phyloP scores from a whole-genome alignment of 1,139 yeast genomes.

The Wickerhamiella pararugosa region DNA sequence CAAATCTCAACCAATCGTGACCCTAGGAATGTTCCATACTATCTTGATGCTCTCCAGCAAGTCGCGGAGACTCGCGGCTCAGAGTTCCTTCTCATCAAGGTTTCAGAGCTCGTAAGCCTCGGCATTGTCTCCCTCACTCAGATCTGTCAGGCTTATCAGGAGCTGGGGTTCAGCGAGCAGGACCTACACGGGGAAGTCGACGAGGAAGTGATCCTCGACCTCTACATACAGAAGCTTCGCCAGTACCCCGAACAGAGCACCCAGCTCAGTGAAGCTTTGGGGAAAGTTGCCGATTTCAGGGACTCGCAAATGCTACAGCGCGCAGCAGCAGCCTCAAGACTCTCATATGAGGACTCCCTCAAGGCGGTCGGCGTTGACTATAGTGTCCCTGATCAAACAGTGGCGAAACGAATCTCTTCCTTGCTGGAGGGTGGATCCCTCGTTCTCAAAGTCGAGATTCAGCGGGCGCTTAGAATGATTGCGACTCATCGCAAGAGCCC shows the following conservation, averaged over 20 bases:
- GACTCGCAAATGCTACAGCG: conserved; percentile 7
- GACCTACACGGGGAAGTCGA: conserved; percentile 13
- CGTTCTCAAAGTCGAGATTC: conserved; percentile 10
- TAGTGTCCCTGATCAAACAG: neutral
- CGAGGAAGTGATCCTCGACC: conserved; percentile 17
- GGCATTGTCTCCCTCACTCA: conserved; percentile 55
- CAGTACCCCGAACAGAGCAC: conserved; percentile 11
- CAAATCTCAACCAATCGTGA: conserved; percentile 41
- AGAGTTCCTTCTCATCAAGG: conserved; percentile 35
- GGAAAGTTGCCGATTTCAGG: conserved; percentile 9
- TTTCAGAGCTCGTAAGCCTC: conserved; percentile 35
- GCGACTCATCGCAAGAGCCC: conserved; percentile 40
- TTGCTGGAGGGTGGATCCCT: conserved; percentile 4
- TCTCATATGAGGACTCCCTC: conserved; percentile 3
- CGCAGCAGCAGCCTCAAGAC: conserved; percentile 6
- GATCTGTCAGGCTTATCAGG: conserved; percentile 37
- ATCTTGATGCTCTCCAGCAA: conserved; percentile 50
- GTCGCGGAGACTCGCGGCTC: conserved; percentile 35
- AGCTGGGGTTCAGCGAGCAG: conserved; percentile 33
- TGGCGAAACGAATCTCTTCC: conserved; percentile 6
- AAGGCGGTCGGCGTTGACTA: conserved; percentile 2
- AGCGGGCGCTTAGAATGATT: conserved; percentile 39
- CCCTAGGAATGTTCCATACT: conserved; percentile 37
- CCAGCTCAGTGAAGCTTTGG: conserved; percentile 3
- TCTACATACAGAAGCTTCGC: conserved; percentile 14